A percentile compares a stretch with the other conserved stretches of the same genome.
Conservation (phyloP, 352 stramenopile genomes). For the Pythium guiyangense region DNA sequence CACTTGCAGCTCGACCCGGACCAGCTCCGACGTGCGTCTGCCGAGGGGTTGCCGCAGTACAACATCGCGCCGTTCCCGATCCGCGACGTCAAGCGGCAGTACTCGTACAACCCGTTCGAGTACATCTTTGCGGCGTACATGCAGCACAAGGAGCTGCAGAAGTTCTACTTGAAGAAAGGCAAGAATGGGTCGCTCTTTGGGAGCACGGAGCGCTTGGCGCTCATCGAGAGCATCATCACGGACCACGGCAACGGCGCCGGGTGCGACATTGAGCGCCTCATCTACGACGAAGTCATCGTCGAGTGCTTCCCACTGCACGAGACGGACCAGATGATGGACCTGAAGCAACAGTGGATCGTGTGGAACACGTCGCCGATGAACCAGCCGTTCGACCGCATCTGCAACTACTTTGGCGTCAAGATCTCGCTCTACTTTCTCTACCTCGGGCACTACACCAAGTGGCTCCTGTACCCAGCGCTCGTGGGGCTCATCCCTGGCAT, state of each 20-base stretch:
- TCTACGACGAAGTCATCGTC: conserved; percentile 73
- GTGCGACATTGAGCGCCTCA: conserved; percentile 66
- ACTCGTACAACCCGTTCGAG: conserved; percentile 75
- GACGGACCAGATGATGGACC: conserved; percentile 48
- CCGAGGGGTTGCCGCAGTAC: conserved; percentile 62
- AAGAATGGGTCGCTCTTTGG: conserved; percentile 63
- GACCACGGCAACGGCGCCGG: conserved; percentile 57
- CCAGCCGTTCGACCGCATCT: conserved; percentile 77
- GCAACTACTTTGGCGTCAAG: conserved; percentile 87
- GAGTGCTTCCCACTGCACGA: conserved; percentile 80
- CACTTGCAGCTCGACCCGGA: conserved; percentile 66
- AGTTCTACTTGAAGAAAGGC: conserved; percentile 63
- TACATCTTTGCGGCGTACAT: conserved; percentile 86
- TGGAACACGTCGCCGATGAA: conserved; percentile 68
- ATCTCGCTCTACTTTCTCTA: conserved; percentile 98
- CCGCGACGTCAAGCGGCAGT: conserved; percentile 71
- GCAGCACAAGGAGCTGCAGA: conserved; percentile 55
- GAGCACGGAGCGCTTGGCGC: conserved; percentile 66
- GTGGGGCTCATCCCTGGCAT: conserved; percentile 89
- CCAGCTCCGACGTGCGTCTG: conserved; percentile 56
- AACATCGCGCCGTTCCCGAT: conserved; percentile 80
- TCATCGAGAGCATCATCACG: conserved; percentile 86
- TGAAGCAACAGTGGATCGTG: conserved; percentile 67
- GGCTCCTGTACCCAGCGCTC: conserved; percentile 92
- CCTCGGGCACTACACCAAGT: conserved; percentile 94